Evolutionary conservation across 2,329 filamentous ascomycete genomes (phyloP), one percentile per base, ranked within the genome.

Genomic region (Lachnellula occidentalis): DNA sequence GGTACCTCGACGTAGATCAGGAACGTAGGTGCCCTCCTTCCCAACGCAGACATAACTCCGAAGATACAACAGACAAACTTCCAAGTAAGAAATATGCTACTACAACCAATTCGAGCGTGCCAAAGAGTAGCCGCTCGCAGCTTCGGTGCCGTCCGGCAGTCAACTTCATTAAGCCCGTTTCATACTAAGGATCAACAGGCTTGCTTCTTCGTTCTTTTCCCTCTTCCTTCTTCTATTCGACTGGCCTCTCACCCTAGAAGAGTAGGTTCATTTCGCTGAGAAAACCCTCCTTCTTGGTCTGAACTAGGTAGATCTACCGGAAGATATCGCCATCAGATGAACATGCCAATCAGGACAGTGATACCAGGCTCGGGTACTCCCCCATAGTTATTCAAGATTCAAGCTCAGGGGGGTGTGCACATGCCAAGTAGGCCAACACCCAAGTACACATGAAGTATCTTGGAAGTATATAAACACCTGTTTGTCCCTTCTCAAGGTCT

Each of bases 401-500:
- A 31, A 31, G 27, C 27, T 12, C 9, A 31, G 27, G 27, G 27
- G 27, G 27, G 27, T 11, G 27, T 31, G 9, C 27, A 11, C 9
- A 12, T 31, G 27, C 9, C 27, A 31, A 12, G 9, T 31, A 31
- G 27, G 8, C 27, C 27, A 31, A 11, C 9, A 31, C 27, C 27
- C 9, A 24, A 1, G 34, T 45, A 15, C 19, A n/a, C 48, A 27
- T 43, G 19, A 21, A 46, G 24, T 24, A 50, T 36, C 31, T 17
- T 31, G 36, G 54, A 45, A 49, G 41, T 60, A 64, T 64, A 65
- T 64, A 58, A 57, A 49, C 50, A n/a, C 47, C 37, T 19, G 46
- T 36, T 48, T 31, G 41, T 41, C 50, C 50, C 51, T 48, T 60
- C 39, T 36, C 39, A 42, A 17, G 15, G 7, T 34, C 53, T 55